Evolutionary conservation across 306 rosid genomes (phyloP).

Genomic region (Begonia loranthoides): DNA sequence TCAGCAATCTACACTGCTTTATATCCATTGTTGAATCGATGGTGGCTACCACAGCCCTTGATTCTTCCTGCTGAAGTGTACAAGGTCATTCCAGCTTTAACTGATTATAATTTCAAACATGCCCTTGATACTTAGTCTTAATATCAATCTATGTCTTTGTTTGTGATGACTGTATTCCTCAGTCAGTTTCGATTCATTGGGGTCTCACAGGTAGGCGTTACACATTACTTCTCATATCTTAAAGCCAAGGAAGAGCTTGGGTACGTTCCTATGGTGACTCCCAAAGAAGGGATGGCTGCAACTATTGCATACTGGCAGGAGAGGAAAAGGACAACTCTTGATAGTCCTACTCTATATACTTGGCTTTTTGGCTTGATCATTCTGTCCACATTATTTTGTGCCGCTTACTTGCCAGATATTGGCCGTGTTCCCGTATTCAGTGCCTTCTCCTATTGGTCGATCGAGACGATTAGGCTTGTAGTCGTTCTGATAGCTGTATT

Average conservation of each 20-base stretch:
- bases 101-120: no score
- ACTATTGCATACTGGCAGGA: conserved; percentile 86
- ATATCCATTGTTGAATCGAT: conserved; percentile 63
- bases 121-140: no score
- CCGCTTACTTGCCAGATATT: conserved; percentile 53
- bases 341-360: conserved; percentile 58
- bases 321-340: conserved; percentile 42
- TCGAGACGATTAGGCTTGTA: conserved; percentile 32
- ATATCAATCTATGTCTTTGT: no score
- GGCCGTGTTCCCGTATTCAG: conserved; percentile 47
- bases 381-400: conserved; percentile 36
- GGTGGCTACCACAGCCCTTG: conserved; percentile 97
- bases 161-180: no score
- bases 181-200: no score
- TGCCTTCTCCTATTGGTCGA: conserved; percentile 49
- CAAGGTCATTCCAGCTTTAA: conserved; percentile 33
- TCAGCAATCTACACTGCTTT: conserved; percentile 50
- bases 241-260: conserved; percentile 91
- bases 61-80: conserved; percentile 88
- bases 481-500: conserved; percentile 20
- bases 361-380: conserved; percentile 47
- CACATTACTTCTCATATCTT: conserved; percentile 69
- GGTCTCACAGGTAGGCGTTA: conserved; percentile 62
- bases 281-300: conserved; percentile 74
- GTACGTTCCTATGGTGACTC: conserved; percentile 55